Evolutionary conservation across 2,329 filamentous ascomycete genomes (phyloP).

Genomic region (Metarhizium rileyi): DNA sequence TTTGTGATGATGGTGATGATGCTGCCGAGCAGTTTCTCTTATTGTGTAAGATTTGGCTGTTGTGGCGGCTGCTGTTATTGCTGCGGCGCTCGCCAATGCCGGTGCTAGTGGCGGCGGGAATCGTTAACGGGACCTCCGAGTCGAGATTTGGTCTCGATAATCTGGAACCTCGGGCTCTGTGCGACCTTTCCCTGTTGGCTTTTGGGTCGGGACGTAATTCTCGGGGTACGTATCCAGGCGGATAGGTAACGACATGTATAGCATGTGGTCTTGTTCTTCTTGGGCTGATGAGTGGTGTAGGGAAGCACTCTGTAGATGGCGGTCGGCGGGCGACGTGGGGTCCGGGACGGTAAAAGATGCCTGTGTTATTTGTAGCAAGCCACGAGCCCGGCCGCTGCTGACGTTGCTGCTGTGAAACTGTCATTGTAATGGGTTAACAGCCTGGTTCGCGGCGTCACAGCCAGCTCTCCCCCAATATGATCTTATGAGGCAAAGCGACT

Average conservation of each 20-base stretch:
- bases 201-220: constrained; percentile 26
- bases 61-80: constrained; percentile 27
- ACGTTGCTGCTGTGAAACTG: constrained; percentile 4
- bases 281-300: constrained; percentile 29
- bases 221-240: constrained; percentile 33
- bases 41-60: not conserved
- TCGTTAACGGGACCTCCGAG: not conserved
- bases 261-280: constrained; percentile 29
- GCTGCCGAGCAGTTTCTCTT: not conserved
- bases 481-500: not conserved
- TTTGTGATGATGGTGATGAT: constrained; percentile 5
- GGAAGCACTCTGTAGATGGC: constrained; percentile 16
- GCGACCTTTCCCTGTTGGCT: not conserved
- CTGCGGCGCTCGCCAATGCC: constrained; percentile 7
- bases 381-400: constrained; percentile 6
- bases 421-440: constrained; percentile 6
- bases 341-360: constrained; percentile 9
- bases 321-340: constrained; percentile 1
- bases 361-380: constrained; percentile 3
- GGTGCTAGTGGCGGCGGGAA: not conserved
- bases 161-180: constrained; percentile 1
- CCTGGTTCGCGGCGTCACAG: not conserved
- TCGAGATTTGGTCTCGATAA: constrained; percentile 2
- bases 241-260: constrained; percentile 33
- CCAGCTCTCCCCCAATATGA: too few relatives aligned